Base-by-base conservation (phyloP, 2,329 filamentous ascomycete genomes). In the Colletotrichum phormii region DNA sequence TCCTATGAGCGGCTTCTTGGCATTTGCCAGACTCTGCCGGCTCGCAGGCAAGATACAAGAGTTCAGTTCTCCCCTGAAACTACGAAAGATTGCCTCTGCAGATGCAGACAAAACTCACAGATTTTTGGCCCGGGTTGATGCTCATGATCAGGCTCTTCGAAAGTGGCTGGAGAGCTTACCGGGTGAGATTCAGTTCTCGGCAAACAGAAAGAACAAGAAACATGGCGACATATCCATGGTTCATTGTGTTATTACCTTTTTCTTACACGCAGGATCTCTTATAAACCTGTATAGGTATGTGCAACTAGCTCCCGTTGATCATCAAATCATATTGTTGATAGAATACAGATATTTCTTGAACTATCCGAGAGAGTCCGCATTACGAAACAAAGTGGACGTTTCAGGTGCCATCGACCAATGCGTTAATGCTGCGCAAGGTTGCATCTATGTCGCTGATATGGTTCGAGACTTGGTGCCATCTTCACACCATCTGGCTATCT, bases 221-320 rank as follows among this genome's bases (percentile, higher is more conserved):
- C 24, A 57, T 12, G 74, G 74, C 1, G 71, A 74, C 5, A 69
- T 75, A 7, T 69, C 76, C n/a, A 72, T 79, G 31, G 75, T 77
- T 18, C 78, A 79, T 77, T 77, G 78, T 66, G 77, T 78, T 4
- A 78, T 80, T 15, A 73, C 77, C 22, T 80, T 79, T 60, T 78
- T 80, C 9, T 55, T 79, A 13, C 79, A 79, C 67, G 76, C 77
- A 2, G 78, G 78, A 1, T 78, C 76, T 4, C 71, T 80, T 0
- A 57, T 80, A 12, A 79, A 76, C 37, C 75, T 80, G 3, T 78
- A 78, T 42, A 61, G 76, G 74, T 77, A 64, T 2, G 13, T 8
- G 6, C 7, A 46, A 18, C 18, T 1, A 37, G 4, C 11, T 18
- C 11, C 29, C 3, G 64, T 12, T 31, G 24, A 33, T n/a, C 6